Evolutionary conservation across 345 rosid genomes (phyloP).

Genomic region (Eucalyptus cloeziana): DNA sequence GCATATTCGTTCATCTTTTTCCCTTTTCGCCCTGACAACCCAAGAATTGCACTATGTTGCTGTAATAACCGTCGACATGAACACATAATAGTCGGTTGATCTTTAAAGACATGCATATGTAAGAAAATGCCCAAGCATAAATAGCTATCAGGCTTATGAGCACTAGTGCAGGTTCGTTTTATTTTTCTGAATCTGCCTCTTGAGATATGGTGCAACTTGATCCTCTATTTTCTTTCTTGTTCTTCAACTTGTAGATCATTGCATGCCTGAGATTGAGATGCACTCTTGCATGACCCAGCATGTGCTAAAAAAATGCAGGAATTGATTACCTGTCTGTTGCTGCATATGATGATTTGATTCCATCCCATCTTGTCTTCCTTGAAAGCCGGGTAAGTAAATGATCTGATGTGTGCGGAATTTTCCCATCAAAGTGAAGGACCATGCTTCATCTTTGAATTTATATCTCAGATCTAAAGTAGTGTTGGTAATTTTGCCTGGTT

Average conservation of each 20-base stretch:
- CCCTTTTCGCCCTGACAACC: not conserved
- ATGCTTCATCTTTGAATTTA: not conserved
- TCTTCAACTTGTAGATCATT: not conserved
- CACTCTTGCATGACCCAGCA: not conserved
- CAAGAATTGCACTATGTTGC: not conserved
- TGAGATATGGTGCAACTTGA: not conserved
- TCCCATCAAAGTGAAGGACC: not conserved
- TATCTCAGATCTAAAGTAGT: not conserved
- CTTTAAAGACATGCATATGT: not conserved
- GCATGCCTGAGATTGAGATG: not conserved
- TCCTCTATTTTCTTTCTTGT: not conserved
- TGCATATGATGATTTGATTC: slow-evolving; percentile 39
- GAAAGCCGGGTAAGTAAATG: slow-evolving; percentile 28
- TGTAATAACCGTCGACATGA: not conserved
- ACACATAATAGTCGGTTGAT: not conserved
- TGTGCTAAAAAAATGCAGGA: slow-evolving; percentile 21
- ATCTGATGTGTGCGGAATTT: too few relatives aligned
- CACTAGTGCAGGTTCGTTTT: not conserved
- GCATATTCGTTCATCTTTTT: not conserved
- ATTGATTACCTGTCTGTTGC: slow-evolving; percentile 73
- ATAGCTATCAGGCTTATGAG: not conserved
- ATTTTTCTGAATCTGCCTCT: not conserved
- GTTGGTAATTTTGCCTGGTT: not conserved
- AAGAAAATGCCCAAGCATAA: not conserved
- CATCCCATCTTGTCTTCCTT: slow-evolving; percentile 26